Evolutionary conservation across 2,329 filamentous ascomycete species (phyloP).

Genomic region (Lachnellula hyalina): DNA sequence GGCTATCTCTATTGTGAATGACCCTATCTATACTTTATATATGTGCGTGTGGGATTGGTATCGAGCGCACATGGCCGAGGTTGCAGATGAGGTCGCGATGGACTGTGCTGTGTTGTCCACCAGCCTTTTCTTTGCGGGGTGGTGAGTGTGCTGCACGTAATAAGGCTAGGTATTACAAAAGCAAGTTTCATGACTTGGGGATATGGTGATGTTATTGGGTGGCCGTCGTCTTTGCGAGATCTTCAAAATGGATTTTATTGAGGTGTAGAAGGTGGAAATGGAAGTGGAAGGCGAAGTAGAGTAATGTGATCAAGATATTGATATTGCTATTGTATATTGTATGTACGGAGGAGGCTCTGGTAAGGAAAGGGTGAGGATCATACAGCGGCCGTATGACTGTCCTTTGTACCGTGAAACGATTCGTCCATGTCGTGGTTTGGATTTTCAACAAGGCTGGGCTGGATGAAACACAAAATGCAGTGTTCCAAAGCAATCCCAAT

Average conservation of each 20-base stretch:
- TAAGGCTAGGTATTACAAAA: background rate
- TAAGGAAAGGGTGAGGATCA: background rate
- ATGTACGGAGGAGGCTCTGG: background rate
- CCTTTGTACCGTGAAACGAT: background rate
- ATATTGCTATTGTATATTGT: no score
- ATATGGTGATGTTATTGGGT: background rate
- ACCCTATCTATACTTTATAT: no score
- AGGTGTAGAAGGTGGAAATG: no score
- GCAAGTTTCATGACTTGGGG: background rate
- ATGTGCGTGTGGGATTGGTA: no score
- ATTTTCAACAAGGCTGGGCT: background rate
- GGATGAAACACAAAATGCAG: conserved; percentile 3
- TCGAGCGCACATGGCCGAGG: background rate
- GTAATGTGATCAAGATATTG: background rate
- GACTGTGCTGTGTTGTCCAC: background rate
- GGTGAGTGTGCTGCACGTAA: background rate
- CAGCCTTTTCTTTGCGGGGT: background rate
- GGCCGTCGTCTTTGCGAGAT: background rate
- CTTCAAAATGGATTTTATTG: no score
- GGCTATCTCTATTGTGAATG: no score
- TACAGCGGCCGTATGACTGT: background rate
- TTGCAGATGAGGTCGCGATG: background rate
- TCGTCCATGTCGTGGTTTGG: background rate
- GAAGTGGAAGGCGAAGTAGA: background rate
- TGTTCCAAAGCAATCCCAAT: background rate